Conservation (phyloP, 2,329 filamentous ascomycete genomes). For the Leptographium galeiforme region DNA sequence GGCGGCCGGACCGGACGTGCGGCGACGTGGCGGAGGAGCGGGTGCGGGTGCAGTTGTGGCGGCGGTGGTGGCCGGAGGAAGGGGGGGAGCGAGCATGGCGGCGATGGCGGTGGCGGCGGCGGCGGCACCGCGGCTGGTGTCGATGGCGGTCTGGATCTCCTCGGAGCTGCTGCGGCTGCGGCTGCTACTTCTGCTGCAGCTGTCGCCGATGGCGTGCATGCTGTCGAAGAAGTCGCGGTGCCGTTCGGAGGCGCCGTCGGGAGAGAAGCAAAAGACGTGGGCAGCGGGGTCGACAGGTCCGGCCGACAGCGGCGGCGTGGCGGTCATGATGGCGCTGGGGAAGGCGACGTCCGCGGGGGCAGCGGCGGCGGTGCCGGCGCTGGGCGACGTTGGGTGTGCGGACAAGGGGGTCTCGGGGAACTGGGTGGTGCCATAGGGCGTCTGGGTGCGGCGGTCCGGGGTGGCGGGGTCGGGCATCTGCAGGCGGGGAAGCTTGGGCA, state of each 20-base stretch:
- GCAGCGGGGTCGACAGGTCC: constrained; percentile 29
- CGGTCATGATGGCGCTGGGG: constrained; percentile 40
- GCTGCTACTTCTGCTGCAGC: neutral
- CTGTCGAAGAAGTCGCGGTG: neutral
- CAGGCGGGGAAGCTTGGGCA: constrained; percentile 3
- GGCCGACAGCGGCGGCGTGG: constrained; percentile 45
- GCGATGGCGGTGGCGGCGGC: neutral
- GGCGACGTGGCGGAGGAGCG: constrained; percentile 21
- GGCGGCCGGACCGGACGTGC: constrained; percentile 22
- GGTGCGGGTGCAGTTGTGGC: neutral
- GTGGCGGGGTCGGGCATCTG: constrained; percentile 14
- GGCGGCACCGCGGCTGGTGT: neutral
- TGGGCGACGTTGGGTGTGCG: constrained; percentile 35
- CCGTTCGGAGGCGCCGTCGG: constrained; percentile 6
- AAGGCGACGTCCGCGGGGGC: constrained; percentile 25
- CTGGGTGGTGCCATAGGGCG: constrained; percentile 30
- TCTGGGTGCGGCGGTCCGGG: constrained; percentile 22
- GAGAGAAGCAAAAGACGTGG: constrained; percentile 32
- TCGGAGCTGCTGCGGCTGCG: neutral
- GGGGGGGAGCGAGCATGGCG: too few species aligned
- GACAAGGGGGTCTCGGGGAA: constrained; percentile 40
- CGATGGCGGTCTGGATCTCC: neutral
- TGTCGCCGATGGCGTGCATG: neutral
- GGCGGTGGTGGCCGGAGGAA: neutral
- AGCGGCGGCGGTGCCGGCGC: constrained; percentile 25